Percentiles rank a stretch among this genome's conserved stretches.
Conservation (phyloP, 345 rosid species). For the Citrus reticulata region DNA sequence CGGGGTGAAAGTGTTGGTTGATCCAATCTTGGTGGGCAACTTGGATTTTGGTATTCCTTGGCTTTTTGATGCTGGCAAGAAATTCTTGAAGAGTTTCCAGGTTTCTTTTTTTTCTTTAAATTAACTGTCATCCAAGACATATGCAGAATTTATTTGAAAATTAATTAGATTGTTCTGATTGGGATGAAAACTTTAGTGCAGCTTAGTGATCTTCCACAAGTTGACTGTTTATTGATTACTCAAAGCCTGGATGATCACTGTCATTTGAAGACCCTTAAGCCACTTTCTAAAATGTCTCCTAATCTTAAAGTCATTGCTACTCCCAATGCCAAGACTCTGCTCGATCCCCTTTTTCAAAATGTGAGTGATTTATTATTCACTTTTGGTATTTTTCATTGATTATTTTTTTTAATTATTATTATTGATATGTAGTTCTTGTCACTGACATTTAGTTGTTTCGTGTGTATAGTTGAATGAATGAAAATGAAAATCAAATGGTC, state of each 20-base stretch:
- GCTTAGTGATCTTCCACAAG: slow-evolving; percentile 78
- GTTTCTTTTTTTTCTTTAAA: slow-evolving; percentile 27
- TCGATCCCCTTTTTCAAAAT: slow-evolving; percentile 69
- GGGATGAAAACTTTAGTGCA: slow-evolving; percentile 32
- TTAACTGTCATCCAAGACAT: background rate
- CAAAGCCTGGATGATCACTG: slow-evolving; percentile 98
- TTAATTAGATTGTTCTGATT: slow-evolving; percentile 8
- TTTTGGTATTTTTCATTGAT: background rate
- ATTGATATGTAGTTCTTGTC: background rate
- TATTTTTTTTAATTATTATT: background rate
- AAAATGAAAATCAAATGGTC: background rate
- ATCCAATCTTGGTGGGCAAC: slow-evolving; percentile 83
- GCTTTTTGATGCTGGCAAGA: slow-evolving; percentile 91
- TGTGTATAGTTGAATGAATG: background rate
- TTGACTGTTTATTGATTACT: slow-evolving; percentile 79
- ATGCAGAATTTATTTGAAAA: background rate
- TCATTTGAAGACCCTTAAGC: slow-evolving; percentile 76
- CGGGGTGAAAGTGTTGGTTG: slow-evolving; percentile 69
- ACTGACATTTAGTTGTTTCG: background rate
- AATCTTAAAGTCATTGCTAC: slow-evolving; percentile 71
- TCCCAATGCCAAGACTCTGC: slow-evolving; percentile 85
- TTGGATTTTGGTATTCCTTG: slow-evolving; percentile 93
- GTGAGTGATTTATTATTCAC: slow-evolving; percentile 34
- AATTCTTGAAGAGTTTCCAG: slow-evolving; percentile 59
- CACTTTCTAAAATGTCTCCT: slow-evolving; percentile 58